Conservation (phyloP, 768 basidiomycete genomes). For the Russula vinacea region DNA sequence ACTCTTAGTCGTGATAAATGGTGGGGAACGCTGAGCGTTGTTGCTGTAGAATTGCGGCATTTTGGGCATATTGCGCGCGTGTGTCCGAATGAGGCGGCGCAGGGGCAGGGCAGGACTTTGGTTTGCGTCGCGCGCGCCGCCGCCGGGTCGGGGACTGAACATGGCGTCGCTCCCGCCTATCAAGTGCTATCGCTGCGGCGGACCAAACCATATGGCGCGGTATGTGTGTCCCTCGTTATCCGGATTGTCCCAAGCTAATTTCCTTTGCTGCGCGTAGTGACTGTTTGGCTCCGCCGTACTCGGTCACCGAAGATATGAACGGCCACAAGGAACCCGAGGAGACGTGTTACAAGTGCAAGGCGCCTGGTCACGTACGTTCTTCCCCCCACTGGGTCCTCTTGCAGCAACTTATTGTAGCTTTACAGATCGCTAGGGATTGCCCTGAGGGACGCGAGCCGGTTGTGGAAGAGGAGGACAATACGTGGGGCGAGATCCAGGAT, state of each 20-base stretch:
- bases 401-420: not conserved
- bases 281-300: slow-evolving; percentile 72
- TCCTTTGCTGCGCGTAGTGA: slow-evolving; percentile 48
- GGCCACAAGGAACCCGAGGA: slow-evolving; percentile 54
- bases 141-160: slow-evolving; percentile 72
- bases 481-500: slow-evolving; percentile 25
- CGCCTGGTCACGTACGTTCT: slow-evolving; percentile 76
- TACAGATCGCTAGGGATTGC: slow-evolving; percentile 39
- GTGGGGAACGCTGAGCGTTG: not conserved
- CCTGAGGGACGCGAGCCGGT: slow-evolving; percentile 35
- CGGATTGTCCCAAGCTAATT: not conserved
- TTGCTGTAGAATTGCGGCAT: slow-evolving; percentile 71
- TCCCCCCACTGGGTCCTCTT: not conserved
- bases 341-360: slow-evolving; percentile 86
- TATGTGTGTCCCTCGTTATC: slow-evolving; percentile 33
- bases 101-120: slow-evolving; percentile 33
- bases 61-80: slow-evolving; percentile 78
- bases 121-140: slow-evolving; percentile 67
- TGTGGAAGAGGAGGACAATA: slow-evolving; percentile 11
- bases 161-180: slow-evolving; percentile 75
- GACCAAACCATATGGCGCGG: slow-evolving; percentile 85
- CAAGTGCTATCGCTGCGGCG: slow-evolving; percentile 87
- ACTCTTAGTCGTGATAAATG: slow-evolving; percentile 31
- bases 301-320: slow-evolving; percentile 45
- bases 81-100: slow-evolving; percentile 53